Base-by-base conservation (phyloP, 1,284 basidiomycete genomes). In the Sporisorium exsertum region DNA sequence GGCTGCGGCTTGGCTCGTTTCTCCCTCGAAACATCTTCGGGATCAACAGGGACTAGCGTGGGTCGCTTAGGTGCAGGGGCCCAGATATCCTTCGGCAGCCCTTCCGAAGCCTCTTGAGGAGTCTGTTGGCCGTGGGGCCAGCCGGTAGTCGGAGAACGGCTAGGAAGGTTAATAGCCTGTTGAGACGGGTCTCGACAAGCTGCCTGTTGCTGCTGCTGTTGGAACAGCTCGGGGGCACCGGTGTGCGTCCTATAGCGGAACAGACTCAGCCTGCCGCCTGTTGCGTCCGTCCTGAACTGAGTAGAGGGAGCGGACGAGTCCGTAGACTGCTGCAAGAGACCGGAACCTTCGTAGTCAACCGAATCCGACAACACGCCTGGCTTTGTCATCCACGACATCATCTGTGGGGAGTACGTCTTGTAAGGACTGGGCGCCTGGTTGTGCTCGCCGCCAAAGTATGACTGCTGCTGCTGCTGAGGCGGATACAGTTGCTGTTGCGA, bases 21-120 rank as follows among this genome's bases (percentile, higher is more conserved):
- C 45, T 64, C 72, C n/a, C 29, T 51, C 20, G 72, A 61, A 5
- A 65, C 43, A 40, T 63, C 60, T 32, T 70, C 72, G 3, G 72
- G 72, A 43, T 75, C 72, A 1, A 64, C 61, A 10, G 43, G 63
- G 18, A 70, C 43, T 7, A 56, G 59, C 10, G 57, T 61, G 5
- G 67, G 56, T 27, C 66, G 63, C 32, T 64, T 70, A 1, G 67
- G 67, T 8, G 72, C 67, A 9, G 72, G 72, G 2, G 72, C 72
- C 72, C 72, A 75, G 24, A 75, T 75, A 6, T 69, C 67, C 24
- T 47, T 58, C 13, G 66, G 58, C 27, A 66, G 56, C 18, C 32
- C 37, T 9, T 55, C 52, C 3, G 45, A 8, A 1, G 52, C 3
- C 32, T 40, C 42, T 27, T 32, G 50, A 6, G 49, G 20, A 24